Base-by-base conservation (phyloP, 2,329 filamentous ascomycete genomes). In the Calycina marina region DNA sequence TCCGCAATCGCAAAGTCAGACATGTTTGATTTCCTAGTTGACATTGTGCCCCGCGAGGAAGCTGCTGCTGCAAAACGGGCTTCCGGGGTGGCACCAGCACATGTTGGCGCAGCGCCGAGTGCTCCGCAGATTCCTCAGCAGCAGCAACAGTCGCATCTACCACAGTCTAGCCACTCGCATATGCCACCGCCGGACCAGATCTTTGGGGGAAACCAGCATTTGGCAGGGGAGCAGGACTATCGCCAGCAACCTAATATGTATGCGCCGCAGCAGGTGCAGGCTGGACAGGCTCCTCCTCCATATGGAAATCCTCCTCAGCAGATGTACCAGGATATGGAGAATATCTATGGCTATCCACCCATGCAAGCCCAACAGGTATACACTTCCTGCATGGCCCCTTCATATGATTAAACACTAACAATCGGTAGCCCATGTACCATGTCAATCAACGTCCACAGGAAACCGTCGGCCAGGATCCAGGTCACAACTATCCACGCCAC, bases 11-110 rank as follows among this genome's bases (percentile, higher is more conserved):
- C 84, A 38, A 98, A 98, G 60, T 94, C 85, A 14, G 90, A 98
- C 61, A 98, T 98, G 90, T 98, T 98, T 56, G 90, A 98, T 61
- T 98, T 98, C 60, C 67, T 98, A 38, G 98, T 98, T 54, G 90
- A 98, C 53, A 98, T 98, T 40, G 90, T 98, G 4, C 90, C 90
- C 3, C 77, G 90, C 32, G 90, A 98, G 56, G 90, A 98, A 56
- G 85, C 88, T 20, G 70, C 81, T 14, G 84, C 86, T 53, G 72
- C 85, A 25, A 94, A 93, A 62, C 69, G 86, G 42, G 66, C 75
- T 5, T 65, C 50, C 28, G 50, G 59, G 30, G 60, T 20, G 55
- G 59, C 46, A 41, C 59, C 57, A 52, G 39, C 59, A 48, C 41
- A 56, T 47, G 41, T 53, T 56, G 56, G 65, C 40, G 48, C 67